phyloP scores from a whole-genome alignment of 345 rosid genomes.

The Populus euphratica region DNA sequence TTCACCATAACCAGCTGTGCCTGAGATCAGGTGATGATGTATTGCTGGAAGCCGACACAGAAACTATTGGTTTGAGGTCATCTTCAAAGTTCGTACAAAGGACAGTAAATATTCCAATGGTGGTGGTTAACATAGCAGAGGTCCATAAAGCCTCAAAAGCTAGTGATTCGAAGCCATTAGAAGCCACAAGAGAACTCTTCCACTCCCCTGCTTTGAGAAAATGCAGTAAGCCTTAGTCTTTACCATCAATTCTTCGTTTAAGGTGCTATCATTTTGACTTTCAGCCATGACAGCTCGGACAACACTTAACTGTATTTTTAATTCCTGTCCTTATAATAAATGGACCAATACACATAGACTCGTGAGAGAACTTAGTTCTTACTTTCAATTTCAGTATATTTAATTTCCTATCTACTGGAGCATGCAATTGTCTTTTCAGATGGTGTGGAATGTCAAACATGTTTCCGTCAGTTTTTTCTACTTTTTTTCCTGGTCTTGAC shows the following conservation, averaged over 20 bases:
- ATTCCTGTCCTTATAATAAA: background rate
- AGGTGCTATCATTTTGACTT: background rate
- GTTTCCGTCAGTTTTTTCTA: no score
- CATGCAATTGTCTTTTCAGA: background rate
- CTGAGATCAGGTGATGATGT: constrained; percentile 31
- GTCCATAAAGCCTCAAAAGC: constrained; percentile 39
- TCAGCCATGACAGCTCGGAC: background rate
- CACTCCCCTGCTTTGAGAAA: constrained; percentile 37
- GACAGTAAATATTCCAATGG: constrained; percentile 48
- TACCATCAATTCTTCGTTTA: no score
- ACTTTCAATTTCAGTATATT: background rate
- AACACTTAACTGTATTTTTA: no score
- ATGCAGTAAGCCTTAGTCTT: constrained; percentile 41
- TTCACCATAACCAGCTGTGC: constrained; percentile 54
- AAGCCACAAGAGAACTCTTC: constrained; percentile 45
- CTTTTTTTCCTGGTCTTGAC: background rate
- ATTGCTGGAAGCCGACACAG: constrained; percentile 21
- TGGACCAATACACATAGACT: no score
- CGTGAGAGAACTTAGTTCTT: background rate
- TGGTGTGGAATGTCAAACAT: background rate
- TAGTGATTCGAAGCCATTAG: constrained; percentile 39
- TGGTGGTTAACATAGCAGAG: constrained; percentile 50
- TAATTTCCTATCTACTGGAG: background rate
- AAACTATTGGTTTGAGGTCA: constrained; percentile 12
- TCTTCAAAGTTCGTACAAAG: constrained; percentile 42